Evolutionary conservation across 2,329 filamentous ascomycete genomes (phyloP), one percentile per base, ranked within the genome.

Genomic region (Fusarium udum): DNA sequence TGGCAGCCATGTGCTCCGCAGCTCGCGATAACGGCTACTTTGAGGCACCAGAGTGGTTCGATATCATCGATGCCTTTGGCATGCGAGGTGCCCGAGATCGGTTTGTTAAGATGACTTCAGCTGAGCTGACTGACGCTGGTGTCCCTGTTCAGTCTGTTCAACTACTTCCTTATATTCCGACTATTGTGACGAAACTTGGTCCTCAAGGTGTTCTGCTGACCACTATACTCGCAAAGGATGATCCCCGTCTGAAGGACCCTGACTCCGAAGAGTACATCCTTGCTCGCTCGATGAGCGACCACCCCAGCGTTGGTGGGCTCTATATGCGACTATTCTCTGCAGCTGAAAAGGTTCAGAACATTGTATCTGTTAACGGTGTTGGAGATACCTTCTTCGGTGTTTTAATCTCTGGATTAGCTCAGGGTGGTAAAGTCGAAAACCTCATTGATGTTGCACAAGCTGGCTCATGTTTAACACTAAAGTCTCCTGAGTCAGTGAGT

Each of bases 361-460:
- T 97, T 3, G 90, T 95, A 4, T 97, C 94, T 52, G 95, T 98
- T 15, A 98, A 98, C 80, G 96, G 95, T 1, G 95, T 94, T 5
- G 96, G 96, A 0, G 96, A 99, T 82, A 98, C 96, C 0, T 95
- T 98, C 80, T 85, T 97, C 14, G 96, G 95, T 0, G 92, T 95
- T 20, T 76, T 98, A 63, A 85, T 97, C n/a, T 92, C 94, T 3
- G 94, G 93, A 0, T 80, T 98, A 73, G 91, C 91, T 0, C 88
- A 87, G 77, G 87, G 87, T 1, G 87, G 86, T 7, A 83, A 83
- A 68, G 79, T 89, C 67, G 83, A 90, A 78, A 87, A 92, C 52
- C 81, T 96, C 61, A 85, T 99, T n/a, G 86, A 91, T 64, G 82
- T 96, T 40, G 95, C 95, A 36, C 96, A 98, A 83, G 88, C 87